Evolutionary conservation across 805 yeast species (phyloP), one percentile per base, ranked within the genome.

Genomic region (Kuraishia floccosa): DNA sequence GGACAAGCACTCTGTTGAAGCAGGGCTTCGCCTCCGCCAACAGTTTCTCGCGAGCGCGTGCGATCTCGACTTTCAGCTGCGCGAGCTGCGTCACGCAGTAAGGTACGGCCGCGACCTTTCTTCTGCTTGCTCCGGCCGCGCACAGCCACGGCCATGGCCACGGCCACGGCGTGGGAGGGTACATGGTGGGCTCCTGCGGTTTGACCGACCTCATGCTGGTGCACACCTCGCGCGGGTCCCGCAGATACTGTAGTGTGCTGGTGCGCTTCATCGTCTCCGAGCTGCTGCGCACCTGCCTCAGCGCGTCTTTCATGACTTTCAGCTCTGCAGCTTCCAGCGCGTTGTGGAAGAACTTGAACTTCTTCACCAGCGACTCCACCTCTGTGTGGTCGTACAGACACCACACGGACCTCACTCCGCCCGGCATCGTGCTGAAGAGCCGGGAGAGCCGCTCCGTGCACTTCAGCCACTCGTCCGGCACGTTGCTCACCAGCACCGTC

Each of bases 321-420:
- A 63, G 44, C 28, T 62, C 62, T 5, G 54, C 40, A 8, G 38
- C 32, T 38, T 75, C 80, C 16, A 72, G 44, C 12, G 44, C 21
- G 14, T 48, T 34, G 5, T 62, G 44, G 1, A 50, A 39, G 2
- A 39, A 32, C 3, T 41, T 32, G 28, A 61, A 60, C 8, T 47
- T 39, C 2, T 42, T 38, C 14, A 60, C 53, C 13, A 53, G 38
- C 4, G 26, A 19, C 10, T 54, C 52, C 14, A 73, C 47, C n/a
- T 50, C 51, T 4, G 52, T 40, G 38, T 55, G 62, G 26, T 67
- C 57, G 30, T 65, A 59, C 24, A 77, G 62, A 33, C 74, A 69
- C 84, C 86, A 77, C 1, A 81, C 52, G 16, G 60, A 58, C 9
- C 60, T 57, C 2, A 80, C 62, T 1, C 71, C 69, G 1, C 76